phyloP scores from a whole-genome alignment of 805 yeast species.

The Metschnikowia hibisci region DNA sequence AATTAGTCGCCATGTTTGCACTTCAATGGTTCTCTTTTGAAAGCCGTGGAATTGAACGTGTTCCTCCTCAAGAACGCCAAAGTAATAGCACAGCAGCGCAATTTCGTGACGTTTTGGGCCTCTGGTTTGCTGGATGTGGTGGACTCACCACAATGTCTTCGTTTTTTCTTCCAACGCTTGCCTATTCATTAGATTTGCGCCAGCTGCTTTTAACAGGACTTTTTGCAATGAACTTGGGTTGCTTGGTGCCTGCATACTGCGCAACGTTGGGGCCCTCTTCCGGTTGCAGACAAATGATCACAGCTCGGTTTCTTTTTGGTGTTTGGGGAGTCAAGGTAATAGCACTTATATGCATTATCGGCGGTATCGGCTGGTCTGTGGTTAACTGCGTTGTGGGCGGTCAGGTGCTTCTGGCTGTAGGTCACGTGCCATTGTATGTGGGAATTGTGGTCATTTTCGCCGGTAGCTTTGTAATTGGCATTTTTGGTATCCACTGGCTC shows the following conservation, averaged over 20 bases:
- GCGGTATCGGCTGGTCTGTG: conserved; percentile 37
- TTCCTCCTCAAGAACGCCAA: conserved; percentile 26
- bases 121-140: conserved; percentile 39
- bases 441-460: conserved; percentile 23
- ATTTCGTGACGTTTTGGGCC: conserved; percentile 29
- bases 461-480: conserved; percentile 26
- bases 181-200: conserved; percentile 25
- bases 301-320: conserved; percentile 35
- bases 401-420: conserved; percentile 24
- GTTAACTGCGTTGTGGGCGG: conserved; percentile 39
- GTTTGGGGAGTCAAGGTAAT: conserved; percentile 33
- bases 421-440: conserved; percentile 6
- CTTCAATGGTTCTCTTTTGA: conserved; percentile 18
- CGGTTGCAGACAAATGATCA: conserved; percentile 37
- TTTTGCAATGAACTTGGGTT: conserved; percentile 28
- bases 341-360: conserved; percentile 28
- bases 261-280: conserved; percentile 37
- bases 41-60: conserved; percentile 34
- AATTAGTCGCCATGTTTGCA: conserved; percentile 3
- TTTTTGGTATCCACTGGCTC: conserved; percentile 32
- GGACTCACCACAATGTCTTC: conserved; percentile 38
- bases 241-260: conserved; percentile 36
- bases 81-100: conserved; percentile 16
- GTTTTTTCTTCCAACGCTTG: conserved; percentile 30
- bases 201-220: conserved; percentile 31